Conservation (phyloP, 129 eudicot species). For the Tagetes erecta region DNA sequence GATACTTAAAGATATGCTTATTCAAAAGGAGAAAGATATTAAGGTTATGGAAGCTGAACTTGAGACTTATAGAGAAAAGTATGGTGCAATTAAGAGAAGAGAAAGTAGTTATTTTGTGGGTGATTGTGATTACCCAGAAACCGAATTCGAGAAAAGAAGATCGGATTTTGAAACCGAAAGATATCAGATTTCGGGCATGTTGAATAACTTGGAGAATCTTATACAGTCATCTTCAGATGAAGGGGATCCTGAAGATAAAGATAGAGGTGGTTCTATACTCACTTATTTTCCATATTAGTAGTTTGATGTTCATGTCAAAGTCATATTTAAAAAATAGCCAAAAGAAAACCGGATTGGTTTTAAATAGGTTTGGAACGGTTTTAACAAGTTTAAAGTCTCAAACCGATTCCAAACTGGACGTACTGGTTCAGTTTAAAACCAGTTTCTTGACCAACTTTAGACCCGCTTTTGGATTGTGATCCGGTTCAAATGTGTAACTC, state of each 20-base stretch:
- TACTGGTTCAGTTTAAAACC: no score
- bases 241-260: constrained; percentile 33
- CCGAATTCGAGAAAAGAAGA: not conserved
- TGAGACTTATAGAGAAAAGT: constrained; percentile 45
- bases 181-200: constrained; percentile 47
- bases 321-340: no score
- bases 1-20: constrained; percentile 52
- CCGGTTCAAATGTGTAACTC: no score
- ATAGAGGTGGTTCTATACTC: constrained; percentile 38
- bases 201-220: constrained; percentile 54
- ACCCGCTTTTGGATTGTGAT: no score
- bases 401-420: no score
- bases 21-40: constrained; percentile 57
- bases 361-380: no score
- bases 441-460: no score
- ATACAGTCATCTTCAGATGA: constrained; percentile 24
- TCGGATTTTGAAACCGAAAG: constrained; percentile 59
- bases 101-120: constrained; percentile 39
- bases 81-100: constrained; percentile 40
- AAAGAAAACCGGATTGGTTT: no score
- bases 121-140: constrained; percentile 46
- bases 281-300: not conserved
- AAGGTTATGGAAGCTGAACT: constrained; percentile 56
- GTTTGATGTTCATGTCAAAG: not conserved
- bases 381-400: no score